phyloP scores from a whole-genome alignment of 106 monocot genomes.

The Dendrobium chrysotoxum region DNA sequence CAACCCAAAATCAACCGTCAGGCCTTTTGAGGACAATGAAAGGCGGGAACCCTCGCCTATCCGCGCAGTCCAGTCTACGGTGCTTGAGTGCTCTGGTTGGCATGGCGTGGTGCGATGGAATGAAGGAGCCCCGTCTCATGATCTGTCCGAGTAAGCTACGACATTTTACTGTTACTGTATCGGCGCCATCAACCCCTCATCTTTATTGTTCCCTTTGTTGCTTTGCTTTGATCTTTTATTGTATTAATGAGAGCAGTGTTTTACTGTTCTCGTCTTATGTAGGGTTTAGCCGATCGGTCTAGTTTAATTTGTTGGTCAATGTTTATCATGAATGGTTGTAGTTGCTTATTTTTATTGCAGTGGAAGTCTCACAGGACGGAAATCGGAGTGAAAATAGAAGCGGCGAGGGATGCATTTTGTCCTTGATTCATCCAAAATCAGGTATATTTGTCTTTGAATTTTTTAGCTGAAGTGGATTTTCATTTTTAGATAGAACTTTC shows the following conservation, averaged over 20 bases:
- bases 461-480: background rate
- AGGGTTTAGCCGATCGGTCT: conserved; percentile 1
- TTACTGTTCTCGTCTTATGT: background rate
- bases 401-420: conserved; percentile 10
- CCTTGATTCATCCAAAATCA: conserved; percentile 7
- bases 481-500: background rate
- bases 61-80: background rate
- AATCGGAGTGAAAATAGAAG: conserved; percentile 2
- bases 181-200: background rate
- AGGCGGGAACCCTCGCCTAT: background rate
- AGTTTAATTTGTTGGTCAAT: background rate
- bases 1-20: too few species aligned
- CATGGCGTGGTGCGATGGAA: conserved; percentile 13
- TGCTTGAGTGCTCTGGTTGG: background rate
- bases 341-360: background rate
- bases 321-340: background rate
- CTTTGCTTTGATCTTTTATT: background rate
- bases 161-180: background rate
- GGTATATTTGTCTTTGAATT: background rate
- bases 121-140: conserved; percentile 11
- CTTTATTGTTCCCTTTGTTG: background rate
- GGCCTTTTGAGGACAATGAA: background rate
- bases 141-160: conserved; percentile 13
- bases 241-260: background rate
- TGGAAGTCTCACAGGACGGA: background rate